These are phyloP conservation scores for Geotrichum carabidarum DNA, from an alignment of 1,139 yeast species.

Conservation along the genomic window DNA sequence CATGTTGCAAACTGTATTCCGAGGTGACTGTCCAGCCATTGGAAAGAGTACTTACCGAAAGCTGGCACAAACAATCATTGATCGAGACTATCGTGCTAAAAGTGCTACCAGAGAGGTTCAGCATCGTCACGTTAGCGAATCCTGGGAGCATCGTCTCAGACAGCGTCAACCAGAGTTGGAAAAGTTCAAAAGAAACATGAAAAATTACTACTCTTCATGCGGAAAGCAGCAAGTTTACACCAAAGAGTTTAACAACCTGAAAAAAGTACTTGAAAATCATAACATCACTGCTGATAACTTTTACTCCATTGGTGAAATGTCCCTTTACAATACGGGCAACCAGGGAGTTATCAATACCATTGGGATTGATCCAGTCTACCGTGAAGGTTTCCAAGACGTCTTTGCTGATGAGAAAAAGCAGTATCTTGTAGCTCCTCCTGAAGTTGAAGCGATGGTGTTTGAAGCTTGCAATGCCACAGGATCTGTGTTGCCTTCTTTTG, in stretches of 20 bases:
- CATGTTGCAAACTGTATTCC: conserved; percentile 3
- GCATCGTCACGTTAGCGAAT: conserved; percentile 13
- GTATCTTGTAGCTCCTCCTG: conserved; percentile 1
- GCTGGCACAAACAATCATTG: conserved; percentile 12
- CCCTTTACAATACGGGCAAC: background rate
- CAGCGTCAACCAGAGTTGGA: conserved; percentile 10
- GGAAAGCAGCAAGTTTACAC: background rate
- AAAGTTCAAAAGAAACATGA: conserved; percentile 9
- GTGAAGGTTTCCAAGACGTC: conserved; percentile 14
- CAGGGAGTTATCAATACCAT: background rate
- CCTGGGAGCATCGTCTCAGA: conserved; percentile 14
- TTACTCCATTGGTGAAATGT: conserved; percentile 13
- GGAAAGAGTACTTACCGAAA: conserved; percentile 11
- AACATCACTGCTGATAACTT: conserved; percentile 1
- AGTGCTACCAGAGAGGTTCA: background rate
- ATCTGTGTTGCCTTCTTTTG: background rate
- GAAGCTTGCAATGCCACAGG: conserved; percentile 8
- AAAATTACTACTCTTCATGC: background rate
- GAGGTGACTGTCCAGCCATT: conserved; percentile 6
- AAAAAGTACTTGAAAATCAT: background rate
- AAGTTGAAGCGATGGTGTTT: conserved; percentile 8
- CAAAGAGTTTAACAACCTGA: conserved; percentile 1
- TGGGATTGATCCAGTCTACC: conserved; percentile 6
- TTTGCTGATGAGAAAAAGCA: background rate
- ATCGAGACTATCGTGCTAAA: background rate